phyloP scores from a whole-genome alignment of 306 rosid genomes.

The Boehmeria nivea region DNA sequence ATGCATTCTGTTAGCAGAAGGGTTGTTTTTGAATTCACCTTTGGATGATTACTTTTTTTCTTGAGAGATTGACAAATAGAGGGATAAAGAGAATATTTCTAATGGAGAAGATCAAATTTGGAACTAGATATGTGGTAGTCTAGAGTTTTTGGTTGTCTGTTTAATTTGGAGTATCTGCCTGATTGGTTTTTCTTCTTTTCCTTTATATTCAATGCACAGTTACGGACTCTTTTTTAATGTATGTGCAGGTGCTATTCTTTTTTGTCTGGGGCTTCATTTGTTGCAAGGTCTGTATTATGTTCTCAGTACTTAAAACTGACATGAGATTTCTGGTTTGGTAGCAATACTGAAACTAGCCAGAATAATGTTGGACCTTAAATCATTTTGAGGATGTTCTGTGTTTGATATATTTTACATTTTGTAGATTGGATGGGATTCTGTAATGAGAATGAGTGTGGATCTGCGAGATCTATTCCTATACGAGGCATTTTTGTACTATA shows the following conservation, averaged over 20 bases:
- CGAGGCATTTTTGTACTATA: slow-evolving; percentile 95
- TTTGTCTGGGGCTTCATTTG: slow-evolving; percentile 79
- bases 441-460: slow-evolving; percentile 97
- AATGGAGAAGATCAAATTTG: too few relatives aligned
- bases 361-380: slow-evolving; percentile 14
- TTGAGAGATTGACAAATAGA: too few relatives aligned
- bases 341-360: slow-evolving; percentile 8
- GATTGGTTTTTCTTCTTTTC: too few relatives aligned
- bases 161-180: too few relatives aligned
- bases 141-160: too few relatives aligned
- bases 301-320: slow-evolving; percentile 1
- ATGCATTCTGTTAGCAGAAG: slow-evolving; percentile 12
- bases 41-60: not conserved
- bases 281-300: slow-evolving; percentile 67
- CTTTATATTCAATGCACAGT: too few relatives aligned
- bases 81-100: too few relatives aligned
- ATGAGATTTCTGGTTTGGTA: slow-evolving; percentile 1
- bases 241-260: slow-evolving; percentile 72
- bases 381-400: slow-evolving; percentile 21
- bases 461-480: slow-evolving; percentile 82
- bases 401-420: slow-evolving; percentile 17
- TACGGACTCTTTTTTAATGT: slow-evolving; percentile 28
- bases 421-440: slow-evolving; percentile 98
- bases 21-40: not conserved
- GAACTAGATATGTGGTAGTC: too few relatives aligned